Base-by-base conservation (phyloP, 2,329 filamentous ascomycete genomes). In the Talaromyces atroroseus region DNA sequence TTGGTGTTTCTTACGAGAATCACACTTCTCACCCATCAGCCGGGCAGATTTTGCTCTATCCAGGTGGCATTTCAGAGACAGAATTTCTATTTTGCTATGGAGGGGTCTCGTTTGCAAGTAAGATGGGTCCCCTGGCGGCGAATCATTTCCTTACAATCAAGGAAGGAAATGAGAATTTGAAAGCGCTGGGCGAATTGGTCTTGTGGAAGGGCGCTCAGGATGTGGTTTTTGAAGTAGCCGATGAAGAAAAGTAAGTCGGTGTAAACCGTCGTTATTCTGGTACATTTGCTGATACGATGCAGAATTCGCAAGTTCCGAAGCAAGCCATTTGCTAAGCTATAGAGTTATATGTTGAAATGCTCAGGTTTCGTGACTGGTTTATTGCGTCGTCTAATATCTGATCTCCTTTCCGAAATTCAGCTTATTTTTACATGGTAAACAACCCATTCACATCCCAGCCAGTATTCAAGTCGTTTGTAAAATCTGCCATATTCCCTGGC, bases 101-200 rank as follows among this genome's bases (percentile, higher is more conserved):
- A 2, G 61, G 62, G 3, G 56, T 62, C 7, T 52, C 60, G 4
- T 65, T 66, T 53, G 61, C 62, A 1, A 64, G 62, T 49, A 66
- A 65, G 29, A 65, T 65, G 63, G 64, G 64, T 1, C 32, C 59
- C 7, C 49, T 66, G 21, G 64, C 64, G 3, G 64, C 58, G 11
- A 65, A 64, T 58, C 63, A 66, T 42, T 66, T 66, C 34, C 60
- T 66, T 47, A 66, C 63, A 14, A 58, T 66, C 20, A 61, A 45
- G 23, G 62, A 65, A 29, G 64, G 64, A 1, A 46, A 36, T 16
- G 63, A 66, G 32, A 59, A 65, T 26, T 26, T 66, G 47, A 59
- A 49, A 21, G 45, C 48, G 1, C 47, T 66, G 16, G 64, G 64
- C 5, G 59, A 64, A 23, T 26, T 59, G 47, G 64, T 65, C 7